Evolutionary conservation across 1,139 yeast species (phyloP), one percentile per base, ranked within the genome.

Genomic region (Candida pseudoviswanathii): DNA sequence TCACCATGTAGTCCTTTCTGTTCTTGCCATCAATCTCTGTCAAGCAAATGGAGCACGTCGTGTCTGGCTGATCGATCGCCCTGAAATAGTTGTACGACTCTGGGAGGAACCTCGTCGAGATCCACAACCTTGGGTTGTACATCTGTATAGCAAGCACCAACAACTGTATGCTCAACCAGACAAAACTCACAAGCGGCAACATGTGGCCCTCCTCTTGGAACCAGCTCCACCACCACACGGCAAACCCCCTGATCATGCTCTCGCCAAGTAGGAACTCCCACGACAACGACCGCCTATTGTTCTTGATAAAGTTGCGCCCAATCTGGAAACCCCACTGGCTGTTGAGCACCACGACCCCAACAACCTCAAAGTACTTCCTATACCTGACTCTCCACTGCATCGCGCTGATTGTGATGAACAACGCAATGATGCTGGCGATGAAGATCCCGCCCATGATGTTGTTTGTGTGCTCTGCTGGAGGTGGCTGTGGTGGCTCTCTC

Each of bases 321-420:
- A 90, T 86, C 64, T 92, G 99, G 0, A 97, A 97, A n/a, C 87
- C 58, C 97, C 97, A 92, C 57, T 81, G 84, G 0, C 96, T 88
- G 63, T 84, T 88, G 31, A 86, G 61, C 1, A 75, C 50, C 2
- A 84, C 53, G 4, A 86, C 63, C 0, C 80, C 69, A 1, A 77
- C 49, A 51, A 80, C 83, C 62, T 90, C 96, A 61, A 85, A 81
- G 2, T 73, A 58, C 24, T 66, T 66, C 49, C 97, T 73, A 42
- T 81, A 68, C 10, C 66, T 67, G 30, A 73, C 71, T 34, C 94
- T 82, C 96, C 96, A 89, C 34, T 81, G 67, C 2, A 78, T 62
- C 1, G 90, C 76, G 50, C 82, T 83, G 41, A 86, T 55, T 0
- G 86, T 68, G 3, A 86, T 54, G 57, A 89, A 81, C 16, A 86